A percentile compares a stretch with the other conserved stretches of the same genome.
Conservation (phyloP, 179 eudicot species). For the Silene coronaria region DNA sequence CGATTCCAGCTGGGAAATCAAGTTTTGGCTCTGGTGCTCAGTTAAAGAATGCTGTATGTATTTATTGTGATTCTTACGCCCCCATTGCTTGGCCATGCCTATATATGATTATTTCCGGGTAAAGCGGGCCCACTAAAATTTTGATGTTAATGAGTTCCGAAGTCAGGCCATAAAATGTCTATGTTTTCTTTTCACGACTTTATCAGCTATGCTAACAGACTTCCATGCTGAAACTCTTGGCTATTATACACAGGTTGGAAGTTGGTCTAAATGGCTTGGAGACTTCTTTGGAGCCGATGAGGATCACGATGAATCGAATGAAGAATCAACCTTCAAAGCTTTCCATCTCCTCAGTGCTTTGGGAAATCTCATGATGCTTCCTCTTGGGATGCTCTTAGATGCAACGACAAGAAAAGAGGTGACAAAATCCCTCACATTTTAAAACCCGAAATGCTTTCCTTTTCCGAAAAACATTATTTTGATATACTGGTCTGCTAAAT, state of each 20-base stretch:
- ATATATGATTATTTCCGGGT: too few relatives aligned
- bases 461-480: neutral
- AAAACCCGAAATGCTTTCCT: neutral
- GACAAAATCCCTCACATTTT: neutral
- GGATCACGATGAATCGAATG: slow-evolving; percentile 25
- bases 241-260: slow-evolving; percentile 47
- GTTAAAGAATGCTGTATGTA: slow-evolving; percentile 82
- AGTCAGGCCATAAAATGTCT: neutral
- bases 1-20: slow-evolving; percentile 74
- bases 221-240: neutral
- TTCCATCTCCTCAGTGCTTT: slow-evolving; percentile 75
- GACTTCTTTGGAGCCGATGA: slow-evolving; percentile 69
- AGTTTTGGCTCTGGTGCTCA: slow-evolving; percentile 95
- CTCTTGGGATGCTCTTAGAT: slow-evolving; percentile 75
- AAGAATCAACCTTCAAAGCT: slow-evolving; percentile 47
- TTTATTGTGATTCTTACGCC: too few relatives aligned
- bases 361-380: slow-evolving; percentile 97
- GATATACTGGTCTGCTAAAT: slow-evolving; percentile 4
- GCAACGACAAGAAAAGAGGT: slow-evolving; percentile 70
- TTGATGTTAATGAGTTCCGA: neutral
- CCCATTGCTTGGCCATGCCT: too few relatives aligned
- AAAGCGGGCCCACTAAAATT: neutral
- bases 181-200: neutral
- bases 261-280: slow-evolving; percentile 82
- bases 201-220: neutral